These are phyloP conservation scores for Cryptococcus sp. DNA, from an alignment of 1,284 basidiomycete genomes.

Conservation along the genomic window DNA sequence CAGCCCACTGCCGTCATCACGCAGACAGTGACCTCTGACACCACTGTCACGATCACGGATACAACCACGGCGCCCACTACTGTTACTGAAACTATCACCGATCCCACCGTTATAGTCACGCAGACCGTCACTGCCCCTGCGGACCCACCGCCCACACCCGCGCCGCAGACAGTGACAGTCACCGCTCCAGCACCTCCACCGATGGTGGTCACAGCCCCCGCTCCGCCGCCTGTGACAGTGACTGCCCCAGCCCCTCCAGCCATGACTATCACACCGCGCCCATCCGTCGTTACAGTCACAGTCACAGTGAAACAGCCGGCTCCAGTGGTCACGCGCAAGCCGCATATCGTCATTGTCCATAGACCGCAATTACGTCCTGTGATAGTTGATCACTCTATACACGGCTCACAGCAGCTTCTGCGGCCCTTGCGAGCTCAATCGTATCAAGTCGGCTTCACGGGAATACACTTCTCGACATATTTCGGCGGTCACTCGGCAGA, in stretches of 20 bases:
- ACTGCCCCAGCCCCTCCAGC: constrained; percentile 2
- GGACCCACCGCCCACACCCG: neutral
- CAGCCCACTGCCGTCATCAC: neutral
- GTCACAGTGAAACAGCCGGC: neutral
- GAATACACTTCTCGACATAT: constrained; percentile 59
- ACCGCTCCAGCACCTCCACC: constrained; percentile 6
- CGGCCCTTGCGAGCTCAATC: neutral
- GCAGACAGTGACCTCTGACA: neutral
- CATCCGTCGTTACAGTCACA: neutral
- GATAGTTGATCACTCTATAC: neutral
- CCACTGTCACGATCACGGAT: constrained; percentile 6
- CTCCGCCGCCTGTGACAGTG: constrained; percentile 2
- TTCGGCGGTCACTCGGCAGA: constrained; percentile 69
- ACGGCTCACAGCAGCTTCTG: neutral
- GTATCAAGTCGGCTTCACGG: constrained; percentile 11
- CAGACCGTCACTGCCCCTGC: constrained; percentile 1
- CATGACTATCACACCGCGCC: neutral
- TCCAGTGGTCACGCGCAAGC: neutral
- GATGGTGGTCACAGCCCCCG: neutral
- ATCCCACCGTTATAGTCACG: constrained; percentile 9
- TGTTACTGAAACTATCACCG: constrained; percentile 5
- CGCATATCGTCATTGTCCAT: constrained; percentile 1
- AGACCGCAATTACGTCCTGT: constrained; percentile 1
- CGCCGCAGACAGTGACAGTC: constrained; percentile 1
- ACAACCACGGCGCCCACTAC: constrained; percentile 6